A percentile compares a stretch with the other conserved stretches of the same genome.
These are phyloP conservation scores for Prunus davidiana DNA, from an alignment of 306 rosid genomes.

Conservation along the genomic window DNA sequence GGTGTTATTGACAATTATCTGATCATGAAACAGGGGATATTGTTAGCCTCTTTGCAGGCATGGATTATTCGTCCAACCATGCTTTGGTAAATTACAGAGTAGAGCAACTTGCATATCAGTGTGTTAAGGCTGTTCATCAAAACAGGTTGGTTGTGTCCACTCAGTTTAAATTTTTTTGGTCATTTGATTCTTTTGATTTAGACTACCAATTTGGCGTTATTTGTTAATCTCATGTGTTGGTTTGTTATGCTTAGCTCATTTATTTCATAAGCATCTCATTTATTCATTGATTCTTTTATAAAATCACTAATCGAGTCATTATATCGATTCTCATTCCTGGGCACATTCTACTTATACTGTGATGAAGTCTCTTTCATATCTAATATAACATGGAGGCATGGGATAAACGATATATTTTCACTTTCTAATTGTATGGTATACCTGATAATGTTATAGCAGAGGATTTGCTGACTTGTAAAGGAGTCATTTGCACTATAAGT, in stretches of 20 bases:
- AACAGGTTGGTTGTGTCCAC: slow-evolving; percentile 57
- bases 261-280: background rate
- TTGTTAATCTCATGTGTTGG: background rate
- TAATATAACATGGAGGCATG: background rate
- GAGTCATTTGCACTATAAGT: background rate
- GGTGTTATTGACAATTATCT: slow-evolving; percentile 9
- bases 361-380: background rate
- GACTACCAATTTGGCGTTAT: background rate
- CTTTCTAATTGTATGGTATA: background rate
- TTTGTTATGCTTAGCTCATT: background rate
- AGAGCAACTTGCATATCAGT: slow-evolving; percentile 64
- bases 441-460: background rate
- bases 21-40: slow-evolving; percentile 58
- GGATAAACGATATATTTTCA: background rate
- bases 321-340: background rate
- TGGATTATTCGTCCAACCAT: slow-evolving; percentile 48
- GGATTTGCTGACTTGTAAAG: background rate
- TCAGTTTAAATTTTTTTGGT: slow-evolving; percentile 3
- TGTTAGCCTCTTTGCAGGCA: slow-evolving; percentile 68
- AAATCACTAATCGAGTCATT: background rate
- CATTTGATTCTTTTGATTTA: background rate
- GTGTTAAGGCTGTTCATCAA: slow-evolving; percentile 71
- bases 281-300: background rate
- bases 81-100: slow-evolving; percentile 78
- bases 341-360: background rate